These are phyloP conservation scores for Cystobasidiaceae sp. DNA, from an alignment of 1,284 basidiomycete genomes.

Conservation along the genomic window DNA sequence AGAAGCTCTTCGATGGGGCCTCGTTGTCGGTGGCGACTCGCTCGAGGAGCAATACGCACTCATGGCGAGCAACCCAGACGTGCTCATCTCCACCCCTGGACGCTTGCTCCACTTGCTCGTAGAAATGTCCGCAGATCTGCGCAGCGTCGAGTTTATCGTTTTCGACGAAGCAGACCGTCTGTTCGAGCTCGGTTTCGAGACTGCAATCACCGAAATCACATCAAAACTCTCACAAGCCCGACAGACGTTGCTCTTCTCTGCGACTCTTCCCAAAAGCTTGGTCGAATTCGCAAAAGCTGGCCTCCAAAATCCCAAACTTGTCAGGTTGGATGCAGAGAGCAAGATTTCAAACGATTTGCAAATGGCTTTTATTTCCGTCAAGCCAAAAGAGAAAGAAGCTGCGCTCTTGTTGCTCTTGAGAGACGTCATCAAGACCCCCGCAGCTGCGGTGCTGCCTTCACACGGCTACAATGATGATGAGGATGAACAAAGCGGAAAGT, in stretches of 20 bases:
- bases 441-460: conserved; percentile 40
- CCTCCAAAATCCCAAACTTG: conserved; percentile 84
- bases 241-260: conserved; percentile 74
- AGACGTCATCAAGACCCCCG: conserved; percentile 78
- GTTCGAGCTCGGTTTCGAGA: conserved; percentile 91
- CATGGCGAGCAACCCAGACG: conserved; percentile 88
- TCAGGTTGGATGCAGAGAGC: conserved; percentile 89
- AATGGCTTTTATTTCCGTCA: conserved; percentile 91
- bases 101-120: conserved; percentile 91
- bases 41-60: conserved; percentile 95
- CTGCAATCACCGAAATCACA: conserved; percentile 82
- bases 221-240: conserved; percentile 64
- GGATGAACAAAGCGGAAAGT: conserved; percentile 22
- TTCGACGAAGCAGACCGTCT: conserved; percentile 98
- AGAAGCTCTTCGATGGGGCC: conserved; percentile 89
- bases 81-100: conserved; percentile 97
- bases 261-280: conserved; percentile 89
- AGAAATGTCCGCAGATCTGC: conserved; percentile 93
- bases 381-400: conserved; percentile 90
- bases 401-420: conserved; percentile 77
- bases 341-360: conserved; percentile 91
- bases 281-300: conserved; percentile 98
- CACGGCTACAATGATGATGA: conserved; percentile 3
- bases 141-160: conserved; percentile 81
- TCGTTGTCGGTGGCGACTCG: conserved; percentile 92